Evolutionary conservation across 805 yeast genomes (phyloP).

Genomic region (Saccharomycopsis malanga): DNA sequence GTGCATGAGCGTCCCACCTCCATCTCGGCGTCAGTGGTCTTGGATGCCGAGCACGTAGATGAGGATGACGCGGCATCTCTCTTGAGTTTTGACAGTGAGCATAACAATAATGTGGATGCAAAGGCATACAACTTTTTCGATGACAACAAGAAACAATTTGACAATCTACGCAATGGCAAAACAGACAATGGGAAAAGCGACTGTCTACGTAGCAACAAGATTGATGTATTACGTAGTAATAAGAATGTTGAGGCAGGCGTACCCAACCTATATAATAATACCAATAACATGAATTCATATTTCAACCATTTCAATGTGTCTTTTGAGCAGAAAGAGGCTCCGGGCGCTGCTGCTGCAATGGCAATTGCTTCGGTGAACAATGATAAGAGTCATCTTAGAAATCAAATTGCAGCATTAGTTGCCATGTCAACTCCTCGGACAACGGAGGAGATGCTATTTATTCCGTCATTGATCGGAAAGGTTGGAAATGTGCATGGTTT

Average conservation of each 20-base stretch:
- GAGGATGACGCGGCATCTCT: conserved; percentile 32
- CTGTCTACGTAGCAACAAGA: background rate
- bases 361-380: conserved; percentile 26
- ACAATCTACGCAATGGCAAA: conserved; percentile 11
- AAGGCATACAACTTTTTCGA: conserved; percentile 14
- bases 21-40: conserved; percentile 52
- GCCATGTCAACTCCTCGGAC: conserved; percentile 71
- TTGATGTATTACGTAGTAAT: too few species aligned
- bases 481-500: conserved; percentile 67
- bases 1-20: conserved; percentile 61
- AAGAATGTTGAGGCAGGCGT: background rate
- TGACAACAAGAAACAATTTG: conserved; percentile 15
- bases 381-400: conserved; percentile 33
- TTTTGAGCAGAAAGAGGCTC: conserved; percentile 63
- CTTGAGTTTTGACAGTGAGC: conserved; percentile 23
- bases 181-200: conserved; percentile 6
- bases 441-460: conserved; percentile 70
- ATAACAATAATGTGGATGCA: conserved; percentile 11
- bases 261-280: too few species aligned
- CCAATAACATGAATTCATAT: conserved; percentile 5
- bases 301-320: conserved; percentile 31
- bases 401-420: conserved; percentile 49
- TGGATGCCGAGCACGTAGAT: conserved; percentile 42
- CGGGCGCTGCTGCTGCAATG: conserved; percentile 69
- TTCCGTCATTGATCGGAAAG: conserved; percentile 63